Conservation (phyloP, 192 early-diverging fungal genomes). For the Coemansia biformis region DNA sequence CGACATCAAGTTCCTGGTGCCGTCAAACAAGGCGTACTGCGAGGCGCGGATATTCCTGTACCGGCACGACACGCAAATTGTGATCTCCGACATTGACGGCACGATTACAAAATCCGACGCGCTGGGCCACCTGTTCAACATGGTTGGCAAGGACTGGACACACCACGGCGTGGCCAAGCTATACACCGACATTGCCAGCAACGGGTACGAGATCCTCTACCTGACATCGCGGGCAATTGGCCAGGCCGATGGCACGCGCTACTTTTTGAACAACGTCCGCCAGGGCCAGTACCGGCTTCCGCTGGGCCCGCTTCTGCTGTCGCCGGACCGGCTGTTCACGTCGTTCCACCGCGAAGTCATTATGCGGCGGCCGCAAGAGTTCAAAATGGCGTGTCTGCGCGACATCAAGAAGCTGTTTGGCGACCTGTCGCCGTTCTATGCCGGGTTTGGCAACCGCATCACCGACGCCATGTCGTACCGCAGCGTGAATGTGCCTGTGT, state of each 20-base stretch:
- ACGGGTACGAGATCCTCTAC: slow-evolving; percentile 94
- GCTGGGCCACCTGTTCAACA: slow-evolving; percentile 92
- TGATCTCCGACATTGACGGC: slow-evolving; percentile 98
- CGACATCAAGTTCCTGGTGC: slow-evolving; percentile 82
- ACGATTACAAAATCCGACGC: slow-evolving; percentile 98
- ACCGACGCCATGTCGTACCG: slow-evolving; percentile 95
- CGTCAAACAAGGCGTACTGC: slow-evolving; percentile 67
- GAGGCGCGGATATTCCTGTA: slow-evolving; percentile 86
- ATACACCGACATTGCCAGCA: slow-evolving; percentile 88
- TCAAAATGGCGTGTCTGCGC: slow-evolving; percentile 92
- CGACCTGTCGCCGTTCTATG: slow-evolving; percentile 79
- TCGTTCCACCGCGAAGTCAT: slow-evolving; percentile 95
- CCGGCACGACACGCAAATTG: slow-evolving; percentile 75
- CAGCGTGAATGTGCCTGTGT: slow-evolving; percentile 85
- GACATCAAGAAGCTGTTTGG: slow-evolving; percentile 88
- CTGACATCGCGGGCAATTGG: slow-evolving; percentile 94
- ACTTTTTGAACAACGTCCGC: slow-evolving; percentile 85
- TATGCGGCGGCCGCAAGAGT: slow-evolving; percentile 88
- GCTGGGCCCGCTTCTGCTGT: slow-evolving; percentile 92
- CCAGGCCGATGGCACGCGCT: slow-evolving; percentile 84
- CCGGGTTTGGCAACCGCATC: slow-evolving; percentile 96
- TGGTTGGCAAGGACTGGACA: slow-evolving; percentile 98
- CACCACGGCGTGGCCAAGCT: slow-evolving; percentile 94
- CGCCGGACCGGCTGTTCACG: slow-evolving; percentile 87
- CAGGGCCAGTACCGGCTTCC: slow-evolving; percentile 86